Percentiles rank a stretch among this genome's conserved stretches.
Conservation (phyloP, 31 red algal species). For the Endocladia muricata region DNA sequence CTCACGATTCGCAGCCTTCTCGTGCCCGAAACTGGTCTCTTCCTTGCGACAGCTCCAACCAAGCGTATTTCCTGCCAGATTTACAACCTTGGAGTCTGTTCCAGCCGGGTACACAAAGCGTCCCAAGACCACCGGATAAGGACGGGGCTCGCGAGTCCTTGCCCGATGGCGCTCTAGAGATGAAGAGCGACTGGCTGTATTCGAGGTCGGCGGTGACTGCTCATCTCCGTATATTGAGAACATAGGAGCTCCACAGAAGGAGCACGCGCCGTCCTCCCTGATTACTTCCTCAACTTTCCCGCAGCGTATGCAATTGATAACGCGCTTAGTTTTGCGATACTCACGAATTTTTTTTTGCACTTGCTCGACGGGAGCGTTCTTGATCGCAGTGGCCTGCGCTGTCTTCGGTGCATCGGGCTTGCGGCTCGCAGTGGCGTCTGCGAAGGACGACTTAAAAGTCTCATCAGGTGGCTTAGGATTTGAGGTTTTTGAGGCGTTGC, state of each 20-base stretch:
- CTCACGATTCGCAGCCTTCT: not conserved
- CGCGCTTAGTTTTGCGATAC: not conserved
- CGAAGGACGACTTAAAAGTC: not conserved
- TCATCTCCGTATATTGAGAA: slow-evolving; percentile 8
- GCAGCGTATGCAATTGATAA: slow-evolving; percentile 14
- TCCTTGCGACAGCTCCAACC: too few relatives aligned
- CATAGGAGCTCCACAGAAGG: slow-evolving; percentile 11
- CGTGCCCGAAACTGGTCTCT: not conserved
- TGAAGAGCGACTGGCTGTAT: too few relatives aligned
- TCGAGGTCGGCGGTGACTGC: too few relatives aligned
- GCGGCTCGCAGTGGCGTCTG: not conserved
- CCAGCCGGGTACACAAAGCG: not conserved
- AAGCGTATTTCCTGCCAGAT: not conserved
- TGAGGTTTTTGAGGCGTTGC: not conserved
- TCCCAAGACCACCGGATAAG: not conserved
- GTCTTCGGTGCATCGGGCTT: not conserved
- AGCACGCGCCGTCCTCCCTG: slow-evolving; percentile 20
- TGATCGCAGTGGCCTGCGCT: not conserved
- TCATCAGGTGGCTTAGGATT: not conserved
- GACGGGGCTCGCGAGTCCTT: not conserved
- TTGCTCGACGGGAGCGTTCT: not conserved
- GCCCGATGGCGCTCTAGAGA: too few relatives aligned
- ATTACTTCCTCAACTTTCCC: slow-evolving; percentile 2
- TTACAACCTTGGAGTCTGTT: not conserved
- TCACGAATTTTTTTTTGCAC: not conserved